A percentile compares a stretch with the other conserved stretches of the same genome.
phyloP scores from a whole-genome alignment of 1,284 basidiomycete genomes.

The Phenoliferia sp. region DNA sequence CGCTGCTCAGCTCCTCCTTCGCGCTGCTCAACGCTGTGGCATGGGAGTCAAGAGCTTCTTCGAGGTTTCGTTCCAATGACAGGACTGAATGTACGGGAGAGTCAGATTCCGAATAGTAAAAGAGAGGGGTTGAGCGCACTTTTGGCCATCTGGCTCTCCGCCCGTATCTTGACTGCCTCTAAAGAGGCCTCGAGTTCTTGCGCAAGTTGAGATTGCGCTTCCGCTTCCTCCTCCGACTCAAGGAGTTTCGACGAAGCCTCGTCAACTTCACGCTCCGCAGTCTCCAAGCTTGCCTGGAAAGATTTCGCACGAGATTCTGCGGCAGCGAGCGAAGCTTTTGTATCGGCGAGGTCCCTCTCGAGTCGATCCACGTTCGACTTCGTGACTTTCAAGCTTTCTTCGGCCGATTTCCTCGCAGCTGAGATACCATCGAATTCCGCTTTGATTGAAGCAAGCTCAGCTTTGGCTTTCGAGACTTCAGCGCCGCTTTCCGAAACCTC shows the following conservation, averaged over 20 bases:
- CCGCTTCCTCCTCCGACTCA: constrained; percentile 6
- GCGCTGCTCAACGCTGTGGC: constrained; percentile 4
- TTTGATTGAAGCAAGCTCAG: background rate
- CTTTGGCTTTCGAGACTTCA: background rate
- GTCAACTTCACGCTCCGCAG: constrained; percentile 22
- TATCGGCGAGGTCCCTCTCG: constrained; percentile 8
- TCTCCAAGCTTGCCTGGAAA: constrained; percentile 17
- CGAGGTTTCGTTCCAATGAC: background rate
- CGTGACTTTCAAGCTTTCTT: background rate
- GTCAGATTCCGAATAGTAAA: no score
- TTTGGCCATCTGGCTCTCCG: background rate
- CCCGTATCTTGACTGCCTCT: background rate
- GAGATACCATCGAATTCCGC: background rate
- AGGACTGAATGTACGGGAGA: background rate
- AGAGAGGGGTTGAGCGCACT: no score
- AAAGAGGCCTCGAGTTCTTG: constrained; percentile 15
- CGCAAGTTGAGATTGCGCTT: background rate
- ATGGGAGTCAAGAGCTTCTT: background rate
- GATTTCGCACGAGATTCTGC: constrained; percentile 17
- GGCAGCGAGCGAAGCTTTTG: constrained; percentile 22
- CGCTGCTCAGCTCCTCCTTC: background rate
- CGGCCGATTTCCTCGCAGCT: background rate
- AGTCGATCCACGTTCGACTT: constrained; percentile 7
- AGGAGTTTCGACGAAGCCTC: constrained; percentile 4
- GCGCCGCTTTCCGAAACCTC: background rate